These are phyloP conservation scores for Cymbopogon flexuosus DNA, from an alignment of 202 grass and related monocot species.

Conservation along the genomic window DNA sequence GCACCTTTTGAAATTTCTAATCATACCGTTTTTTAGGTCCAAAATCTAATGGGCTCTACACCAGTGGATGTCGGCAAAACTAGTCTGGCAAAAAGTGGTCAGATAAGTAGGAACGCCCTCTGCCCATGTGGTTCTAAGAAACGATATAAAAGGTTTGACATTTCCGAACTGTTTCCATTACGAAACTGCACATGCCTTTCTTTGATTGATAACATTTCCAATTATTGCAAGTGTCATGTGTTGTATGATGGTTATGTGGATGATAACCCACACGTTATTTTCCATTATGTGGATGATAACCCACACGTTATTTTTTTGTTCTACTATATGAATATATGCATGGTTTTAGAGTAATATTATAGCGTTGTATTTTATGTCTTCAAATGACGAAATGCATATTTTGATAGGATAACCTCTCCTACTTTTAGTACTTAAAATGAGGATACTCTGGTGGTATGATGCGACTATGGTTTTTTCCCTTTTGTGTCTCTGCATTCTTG, in stretches of 20 bases:
- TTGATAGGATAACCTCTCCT: neutral
- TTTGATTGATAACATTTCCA: neutral
- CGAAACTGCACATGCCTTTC: neutral
- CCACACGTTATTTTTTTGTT: neutral
- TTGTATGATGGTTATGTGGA: neutral
- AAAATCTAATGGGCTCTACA: constrained; percentile 82
- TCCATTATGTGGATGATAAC: no score
- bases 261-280: neutral
- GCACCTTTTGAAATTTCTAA: neutral
- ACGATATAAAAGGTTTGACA: constrained; percentile 84
- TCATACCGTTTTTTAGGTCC: constrained; percentile 43
- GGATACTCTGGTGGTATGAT: neutral
- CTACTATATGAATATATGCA: neutral
- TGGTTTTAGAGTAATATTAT: neutral
- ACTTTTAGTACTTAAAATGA: neutral
- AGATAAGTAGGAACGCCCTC: constrained; percentile 78
- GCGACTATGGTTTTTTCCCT: neutral
- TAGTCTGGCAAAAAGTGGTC: constrained; percentile 74
- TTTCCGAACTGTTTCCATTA: neutral
- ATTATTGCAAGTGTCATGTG: neutral
- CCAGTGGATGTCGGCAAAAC: constrained; percentile 53
- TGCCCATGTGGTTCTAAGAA: constrained; percentile 85
- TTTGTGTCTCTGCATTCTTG: neutral
- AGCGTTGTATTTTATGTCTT: neutral
- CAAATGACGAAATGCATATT: neutral